Evolutionary conservation across 2,329 filamentous ascomycete species (phyloP), one percentile per base, ranked within the genome.

Genomic region (Orbilia ellipsospora): DNA sequence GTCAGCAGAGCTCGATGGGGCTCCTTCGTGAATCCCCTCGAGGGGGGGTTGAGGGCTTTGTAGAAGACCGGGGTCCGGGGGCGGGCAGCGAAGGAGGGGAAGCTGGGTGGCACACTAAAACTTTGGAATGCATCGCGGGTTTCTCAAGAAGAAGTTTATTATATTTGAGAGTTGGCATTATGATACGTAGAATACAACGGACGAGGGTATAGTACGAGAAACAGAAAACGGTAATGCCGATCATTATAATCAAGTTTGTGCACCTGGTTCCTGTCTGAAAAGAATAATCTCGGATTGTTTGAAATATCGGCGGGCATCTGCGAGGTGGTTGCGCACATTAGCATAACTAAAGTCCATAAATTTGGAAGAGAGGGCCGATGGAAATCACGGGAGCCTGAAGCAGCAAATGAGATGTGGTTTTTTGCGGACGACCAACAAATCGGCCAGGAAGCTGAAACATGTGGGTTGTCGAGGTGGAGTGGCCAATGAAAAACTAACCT

Each of bases 261-360:
- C 70, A 68, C 70, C 70, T n/a, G 78, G 78, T 64, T 78, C 77
- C 60, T 98, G 95, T 78, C 95, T 90, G 85, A 92, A 98, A 62
- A 99, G 89, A 72, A 97, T 94, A 82, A 99, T 99, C 84, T 99
- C 95, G 62, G 93, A 97, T 83, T 99, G 95, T 84, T 99, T 99
- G 85, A 99, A 99, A 85, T 99, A 99, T 80, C 95, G 89, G 80
- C 95, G 90, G 59, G 95, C 95, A 83, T 99, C 95, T 94, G 81
- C 52, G 57, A n/a, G 16, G 40, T 16, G 52, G 44, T 75, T 67
- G 50, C 59, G 45, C 48, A 65, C 51, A 61, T 76, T 65, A 76
- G 65, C 52, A 77, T 61, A 20, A 12, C n/a, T 28, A 18, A 56
- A 23, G 23, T 28, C 42, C 54, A 45, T 28, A 40, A 73, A 40